These are phyloP conservation scores for Orbilia oligospora DNA, from an alignment of 2,329 filamentous ascomycete species.

Conservation along the genomic window DNA sequence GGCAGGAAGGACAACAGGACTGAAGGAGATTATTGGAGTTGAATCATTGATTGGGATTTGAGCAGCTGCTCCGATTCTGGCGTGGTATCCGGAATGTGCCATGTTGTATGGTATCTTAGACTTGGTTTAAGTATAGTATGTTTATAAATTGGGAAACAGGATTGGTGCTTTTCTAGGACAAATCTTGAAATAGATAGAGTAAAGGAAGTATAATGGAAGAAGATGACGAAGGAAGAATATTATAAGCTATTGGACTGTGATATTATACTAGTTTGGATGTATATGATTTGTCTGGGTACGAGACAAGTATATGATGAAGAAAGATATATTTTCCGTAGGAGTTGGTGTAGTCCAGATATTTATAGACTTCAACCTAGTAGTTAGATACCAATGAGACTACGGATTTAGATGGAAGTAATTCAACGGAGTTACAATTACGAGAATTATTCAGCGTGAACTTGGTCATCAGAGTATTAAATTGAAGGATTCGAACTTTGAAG, in stretches of 20 bases:
- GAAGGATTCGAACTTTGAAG: neutral
- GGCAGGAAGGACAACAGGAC: conserved; percentile 58
- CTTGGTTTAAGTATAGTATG: neutral
- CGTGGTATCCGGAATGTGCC: conserved; percentile 41
- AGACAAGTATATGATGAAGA: too few species aligned
- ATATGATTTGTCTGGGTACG: too few species aligned
- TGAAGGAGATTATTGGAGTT: conserved; percentile 65
- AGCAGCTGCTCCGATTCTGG: conserved; percentile 33
- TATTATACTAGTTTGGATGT: too few species aligned
- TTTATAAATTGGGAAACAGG: neutral
- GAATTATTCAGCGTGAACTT: conserved; percentile 10
- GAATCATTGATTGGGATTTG: conserved; percentile 65
- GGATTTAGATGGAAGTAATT: conserved; percentile 8
- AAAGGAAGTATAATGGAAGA: too few species aligned
- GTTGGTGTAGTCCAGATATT: too few species aligned
- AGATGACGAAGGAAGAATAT: too few species aligned
- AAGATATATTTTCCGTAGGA: too few species aligned
- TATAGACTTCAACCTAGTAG: neutral
- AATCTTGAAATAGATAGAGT: too few species aligned
- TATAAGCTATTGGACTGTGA: too few species aligned
- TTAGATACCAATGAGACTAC: neutral
- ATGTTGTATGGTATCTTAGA: conserved; percentile 7
- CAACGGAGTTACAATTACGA: neutral
- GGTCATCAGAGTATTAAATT: neutral
- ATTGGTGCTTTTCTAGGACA: too few species aligned